phyloP scores from a whole-genome alignment of 345 rosid species.

The Camelina laxa region DNA sequence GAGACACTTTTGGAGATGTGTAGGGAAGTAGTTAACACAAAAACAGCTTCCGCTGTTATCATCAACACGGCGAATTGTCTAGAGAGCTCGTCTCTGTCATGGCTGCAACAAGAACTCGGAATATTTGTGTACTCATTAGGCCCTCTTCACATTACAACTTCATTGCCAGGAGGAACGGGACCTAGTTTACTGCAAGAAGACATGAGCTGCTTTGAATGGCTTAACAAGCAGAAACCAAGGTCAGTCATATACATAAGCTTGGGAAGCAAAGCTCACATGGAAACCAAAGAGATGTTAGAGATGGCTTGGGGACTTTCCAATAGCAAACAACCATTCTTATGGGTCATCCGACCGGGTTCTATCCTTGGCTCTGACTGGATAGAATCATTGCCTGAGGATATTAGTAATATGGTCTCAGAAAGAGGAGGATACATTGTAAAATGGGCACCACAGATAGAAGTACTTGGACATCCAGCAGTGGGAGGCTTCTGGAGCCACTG shows the following conservation, averaged over 20 bases:
- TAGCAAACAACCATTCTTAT: slow-evolving; percentile 46
- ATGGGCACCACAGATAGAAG: slow-evolving; percentile 46
- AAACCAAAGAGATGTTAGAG: slow-evolving; percentile 29
- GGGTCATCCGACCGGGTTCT: slow-evolving; percentile 39
- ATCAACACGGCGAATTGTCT: slow-evolving; percentile 34
- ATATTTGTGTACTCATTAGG: slow-evolving; percentile 35
- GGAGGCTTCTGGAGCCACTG: slow-evolving; percentile 50
- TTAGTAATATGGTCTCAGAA: slow-evolving; percentile 18
- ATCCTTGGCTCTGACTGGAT: slow-evolving; percentile 6
- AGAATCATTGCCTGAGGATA: slow-evolving; percentile 32
- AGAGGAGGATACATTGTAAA: slow-evolving; percentile 42
- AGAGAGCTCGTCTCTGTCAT: slow-evolving; percentile 32
- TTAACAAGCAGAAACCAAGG: slow-evolving; percentile 47
- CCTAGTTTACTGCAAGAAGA: slow-evolving; percentile 35
- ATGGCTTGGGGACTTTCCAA: slow-evolving; percentile 44
- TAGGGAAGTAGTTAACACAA: slow-evolving; percentile 23
- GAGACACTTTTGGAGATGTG: slow-evolving; percentile 12
- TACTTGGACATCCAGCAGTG: slow-evolving; percentile 38
- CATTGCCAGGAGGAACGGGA: not conserved
- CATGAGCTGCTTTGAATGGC: slow-evolving; percentile 54
- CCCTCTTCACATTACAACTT: slow-evolving; percentile 37
- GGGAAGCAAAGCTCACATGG: slow-evolving; percentile 51
- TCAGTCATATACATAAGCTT: slow-evolving; percentile 69
- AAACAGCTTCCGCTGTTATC: slow-evolving; percentile 25
- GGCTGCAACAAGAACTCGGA: slow-evolving; percentile 36